A percentile compares a stretch with the other conserved stretches of the same genome.
Evolutionary conservation across 2,329 filamentous ascomycete species (phyloP).

Genomic region (Cucurbitaria berberidis): DNA sequence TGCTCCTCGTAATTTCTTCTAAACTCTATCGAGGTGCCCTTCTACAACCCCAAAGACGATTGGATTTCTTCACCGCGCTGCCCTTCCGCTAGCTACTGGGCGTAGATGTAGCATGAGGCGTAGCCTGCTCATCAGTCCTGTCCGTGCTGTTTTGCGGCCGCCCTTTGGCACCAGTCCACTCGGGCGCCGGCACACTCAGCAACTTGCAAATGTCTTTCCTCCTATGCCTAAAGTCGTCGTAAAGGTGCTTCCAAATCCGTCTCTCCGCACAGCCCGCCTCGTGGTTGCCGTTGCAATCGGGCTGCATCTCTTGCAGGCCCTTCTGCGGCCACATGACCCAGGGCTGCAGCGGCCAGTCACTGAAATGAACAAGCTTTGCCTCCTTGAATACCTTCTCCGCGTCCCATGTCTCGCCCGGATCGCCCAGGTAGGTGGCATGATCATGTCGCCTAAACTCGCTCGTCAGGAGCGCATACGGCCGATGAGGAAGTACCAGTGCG

Average conservation of each 20-base stretch:
- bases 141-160: conserved; percentile 27
- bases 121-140: conserved; percentile 28
- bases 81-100: conserved; percentile 2
- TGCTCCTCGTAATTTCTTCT: background rate
- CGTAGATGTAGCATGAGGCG: conserved; percentile 17
- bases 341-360: conserved; percentile 72
- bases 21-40: background rate
- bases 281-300: conserved; percentile 48
- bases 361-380: conserved; percentile 73
- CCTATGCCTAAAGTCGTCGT: conserved; percentile 52
- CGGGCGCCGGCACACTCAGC: conserved; percentile 48
- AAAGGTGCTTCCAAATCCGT: conserved; percentile 54
- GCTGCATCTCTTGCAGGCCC: conserved; percentile 52
- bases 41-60: background rate
- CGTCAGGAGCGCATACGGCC: conserved; percentile 65
- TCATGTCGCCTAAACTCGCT: conserved; percentile 66
- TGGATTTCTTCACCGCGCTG: conserved; percentile 1
- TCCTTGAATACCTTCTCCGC: conserved; percentile 62
- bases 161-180: conserved; percentile 43
- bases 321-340: conserved; percentile 59
- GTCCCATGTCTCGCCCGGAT: conserved; percentile 64
- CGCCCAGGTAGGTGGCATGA: conserved; percentile 61
- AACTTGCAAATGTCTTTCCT: conserved; percentile 50
- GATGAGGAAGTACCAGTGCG: conserved; percentile 68
- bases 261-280: conserved; percentile 47